Conservation (phyloP, 768 basidiomycete genomes). For the Leccinum subtestaceum region DNA sequence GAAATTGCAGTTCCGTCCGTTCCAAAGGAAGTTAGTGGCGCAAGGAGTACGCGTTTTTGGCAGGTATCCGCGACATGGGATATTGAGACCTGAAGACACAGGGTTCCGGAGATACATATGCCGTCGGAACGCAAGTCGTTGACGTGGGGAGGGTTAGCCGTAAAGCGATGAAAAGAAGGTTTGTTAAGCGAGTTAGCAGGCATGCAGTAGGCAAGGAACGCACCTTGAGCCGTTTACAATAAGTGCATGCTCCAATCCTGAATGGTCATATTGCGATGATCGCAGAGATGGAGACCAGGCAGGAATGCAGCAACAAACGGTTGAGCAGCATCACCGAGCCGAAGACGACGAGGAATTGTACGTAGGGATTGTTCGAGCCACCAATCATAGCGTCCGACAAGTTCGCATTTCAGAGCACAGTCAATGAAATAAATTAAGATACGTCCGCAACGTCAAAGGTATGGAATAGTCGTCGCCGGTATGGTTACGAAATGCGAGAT, state of each 20-base stretch:
- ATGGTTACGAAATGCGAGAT: not conserved
- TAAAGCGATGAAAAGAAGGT: slow-evolving; percentile 11
- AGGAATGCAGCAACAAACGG: slow-evolving; percentile 6
- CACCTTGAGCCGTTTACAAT: slow-evolving; percentile 89
- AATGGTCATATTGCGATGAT: slow-evolving; percentile 5
- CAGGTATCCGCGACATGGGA: slow-evolving; percentile 7
- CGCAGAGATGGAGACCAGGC: slow-evolving; percentile 6
- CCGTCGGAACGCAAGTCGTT: slow-evolving; percentile 12
- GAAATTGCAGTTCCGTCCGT: slow-evolving; percentile 22
- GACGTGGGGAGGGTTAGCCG: slow-evolving; percentile 6
- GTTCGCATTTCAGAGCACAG: not conserved
- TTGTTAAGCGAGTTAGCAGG: slow-evolving; percentile 19
- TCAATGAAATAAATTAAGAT: not conserved
- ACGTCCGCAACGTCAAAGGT: not conserved
- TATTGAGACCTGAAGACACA: slow-evolving; percentile 10
- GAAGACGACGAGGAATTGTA: not conserved
- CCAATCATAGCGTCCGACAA: slow-evolving; percentile 5
- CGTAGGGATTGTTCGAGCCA: not conserved
- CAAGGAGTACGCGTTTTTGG: not conserved
- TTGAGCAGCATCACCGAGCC: slow-evolving; percentile 14
- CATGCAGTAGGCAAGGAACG: slow-evolving; percentile 24
- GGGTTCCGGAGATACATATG: slow-evolving; percentile 18
- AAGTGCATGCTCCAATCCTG: slow-evolving; percentile 79
- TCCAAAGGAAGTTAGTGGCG: slow-evolving; percentile 11
- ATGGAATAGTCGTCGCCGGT: not conserved